These are phyloP conservation scores for Colletotrichum musicola DNA, from an alignment of 2,329 filamentous ascomycete species.

Conservation along the genomic window DNA sequence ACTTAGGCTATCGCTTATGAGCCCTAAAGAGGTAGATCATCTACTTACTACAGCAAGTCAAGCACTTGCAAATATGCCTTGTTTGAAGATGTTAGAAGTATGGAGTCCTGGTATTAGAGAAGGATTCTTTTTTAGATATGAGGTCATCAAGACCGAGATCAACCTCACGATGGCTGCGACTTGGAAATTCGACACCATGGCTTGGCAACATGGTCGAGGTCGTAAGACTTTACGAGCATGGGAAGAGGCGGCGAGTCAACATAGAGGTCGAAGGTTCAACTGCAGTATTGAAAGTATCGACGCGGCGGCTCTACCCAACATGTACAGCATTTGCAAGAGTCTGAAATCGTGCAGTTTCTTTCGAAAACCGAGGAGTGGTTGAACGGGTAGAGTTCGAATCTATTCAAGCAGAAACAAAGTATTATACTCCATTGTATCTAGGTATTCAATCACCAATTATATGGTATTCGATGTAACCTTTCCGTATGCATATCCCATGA, in stretches of 20 bases:
- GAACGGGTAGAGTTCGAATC: not conserved
- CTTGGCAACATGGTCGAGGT: not conserved
- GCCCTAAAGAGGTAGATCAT: not conserved
- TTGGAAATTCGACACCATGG: slow-evolving; percentile 6
- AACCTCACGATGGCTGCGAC: slow-evolving; percentile 16
- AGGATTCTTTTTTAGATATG: slow-evolving; percentile 9
- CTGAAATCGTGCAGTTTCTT: not conserved
- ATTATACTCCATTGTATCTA: too few relatives aligned
- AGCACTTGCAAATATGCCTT: slow-evolving; percentile 1
- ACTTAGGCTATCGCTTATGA: not conserved
- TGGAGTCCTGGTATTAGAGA: slow-evolving; percentile 20
- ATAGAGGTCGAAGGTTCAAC: not conserved
- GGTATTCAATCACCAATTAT: too few relatives aligned
- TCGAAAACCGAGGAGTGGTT: not conserved
- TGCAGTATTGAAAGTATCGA: not conserved
- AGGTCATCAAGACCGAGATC: slow-evolving; percentile 1
- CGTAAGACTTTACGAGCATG: slow-evolving; percentile 5
- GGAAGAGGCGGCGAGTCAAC: slow-evolving; percentile 9
- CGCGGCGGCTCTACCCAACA: not conserved
- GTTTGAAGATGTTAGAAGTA: not conserved
- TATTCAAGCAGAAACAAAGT: too few relatives aligned
- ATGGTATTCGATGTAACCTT: too few relatives aligned
- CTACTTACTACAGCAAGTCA: slow-evolving; percentile 7
- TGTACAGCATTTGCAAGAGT: not conserved
- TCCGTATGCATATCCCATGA: too few relatives aligned